phyloP scores from a whole-genome alignment of 179 eudicot genomes.

The Gypsophila paniculata region DNA sequence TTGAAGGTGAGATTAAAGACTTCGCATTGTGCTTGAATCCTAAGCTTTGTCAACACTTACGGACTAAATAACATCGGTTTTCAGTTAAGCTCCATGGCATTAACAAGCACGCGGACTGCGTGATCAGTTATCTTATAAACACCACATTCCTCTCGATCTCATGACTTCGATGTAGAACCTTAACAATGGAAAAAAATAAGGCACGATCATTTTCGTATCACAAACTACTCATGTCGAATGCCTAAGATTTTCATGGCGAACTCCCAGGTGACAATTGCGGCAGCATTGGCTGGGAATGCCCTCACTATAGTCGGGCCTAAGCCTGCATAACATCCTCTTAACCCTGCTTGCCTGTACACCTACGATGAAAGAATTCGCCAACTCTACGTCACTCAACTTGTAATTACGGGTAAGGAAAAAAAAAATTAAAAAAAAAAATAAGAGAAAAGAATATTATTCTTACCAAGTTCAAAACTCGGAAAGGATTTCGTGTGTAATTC shows the following conservation, averaged over 20 bases:
- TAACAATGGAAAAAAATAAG: not conserved
- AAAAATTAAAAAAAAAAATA: not conserved
- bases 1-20: no score
- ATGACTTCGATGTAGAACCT: not conserved
- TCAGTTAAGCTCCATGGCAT: not conserved
- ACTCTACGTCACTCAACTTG: not conserved
- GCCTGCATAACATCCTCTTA: slow-evolving; percentile 85
- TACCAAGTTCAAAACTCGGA: slow-evolving; percentile 53
- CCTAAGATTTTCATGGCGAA: slow-evolving; percentile 72
- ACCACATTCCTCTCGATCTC: not conserved
- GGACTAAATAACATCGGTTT: no score
- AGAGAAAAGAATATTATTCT: not conserved
- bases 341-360: slow-evolving; percentile 70
- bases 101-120: not conserved
- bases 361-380: slow-evolving; percentile 20
- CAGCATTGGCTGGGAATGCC: slow-evolving; percentile 95
- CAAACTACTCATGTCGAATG: slow-evolving; percentile 42
- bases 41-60: not conserved
- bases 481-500: slow-evolving; percentile 58
- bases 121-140: not conserved
- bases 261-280: slow-evolving; percentile 87
- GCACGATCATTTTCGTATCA: not conserved
- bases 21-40: not conserved
- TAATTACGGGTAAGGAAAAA: not conserved
- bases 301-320: slow-evolving; percentile 76